A percentile compares a stretch with the other conserved stretches of the same genome.
Evolutionary conservation across 768 basidiomycete genomes (phyloP).

Genomic region (Lentinus tigrinus): DNA sequence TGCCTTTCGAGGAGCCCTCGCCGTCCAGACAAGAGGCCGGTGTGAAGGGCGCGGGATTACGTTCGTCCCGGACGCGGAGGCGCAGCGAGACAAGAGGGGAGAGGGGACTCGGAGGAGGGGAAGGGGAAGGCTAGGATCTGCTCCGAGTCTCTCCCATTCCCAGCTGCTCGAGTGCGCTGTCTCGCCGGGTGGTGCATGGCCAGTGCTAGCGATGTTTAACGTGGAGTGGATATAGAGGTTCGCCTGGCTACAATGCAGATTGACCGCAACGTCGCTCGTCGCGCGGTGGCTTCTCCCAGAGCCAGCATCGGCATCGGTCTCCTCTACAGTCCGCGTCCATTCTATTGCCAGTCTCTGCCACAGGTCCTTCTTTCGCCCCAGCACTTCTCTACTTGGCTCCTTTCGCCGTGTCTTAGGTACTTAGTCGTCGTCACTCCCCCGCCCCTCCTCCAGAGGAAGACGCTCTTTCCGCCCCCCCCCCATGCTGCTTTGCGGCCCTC

Average conservation of each 20-base stretch:
- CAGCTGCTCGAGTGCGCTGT: too few species aligned
- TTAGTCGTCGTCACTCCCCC: slow-evolving; percentile 35
- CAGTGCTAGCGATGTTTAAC: too few species aligned
- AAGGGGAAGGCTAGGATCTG: too few species aligned
- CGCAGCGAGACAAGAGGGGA: too few species aligned
- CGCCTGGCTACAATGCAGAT: background rate
- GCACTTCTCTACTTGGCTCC: background rate
- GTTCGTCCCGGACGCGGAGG: too few species aligned
- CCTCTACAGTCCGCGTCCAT: background rate
- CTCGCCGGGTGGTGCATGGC: too few species aligned
- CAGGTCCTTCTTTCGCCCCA: background rate
- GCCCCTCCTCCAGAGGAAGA: slow-evolving; percentile 33
- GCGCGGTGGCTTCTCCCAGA: background rate
- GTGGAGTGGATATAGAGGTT: background rate
- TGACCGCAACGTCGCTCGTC: background rate
- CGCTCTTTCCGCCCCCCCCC: slow-evolving; percentile 34
- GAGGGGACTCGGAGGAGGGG: too few species aligned
- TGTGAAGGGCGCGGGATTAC: too few species aligned
- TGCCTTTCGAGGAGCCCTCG: too few species aligned
- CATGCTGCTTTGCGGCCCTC: slow-evolving; percentile 38
- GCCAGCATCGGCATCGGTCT: too few species aligned
- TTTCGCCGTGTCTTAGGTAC: slow-evolving; percentile 33
- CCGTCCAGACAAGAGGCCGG: too few species aligned
- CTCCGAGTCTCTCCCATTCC: too few species aligned
- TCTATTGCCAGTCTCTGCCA: background rate